Base-by-base conservation (phyloP, 108 stramenopile genomes). In the Skeletonema grethae region DNA sequence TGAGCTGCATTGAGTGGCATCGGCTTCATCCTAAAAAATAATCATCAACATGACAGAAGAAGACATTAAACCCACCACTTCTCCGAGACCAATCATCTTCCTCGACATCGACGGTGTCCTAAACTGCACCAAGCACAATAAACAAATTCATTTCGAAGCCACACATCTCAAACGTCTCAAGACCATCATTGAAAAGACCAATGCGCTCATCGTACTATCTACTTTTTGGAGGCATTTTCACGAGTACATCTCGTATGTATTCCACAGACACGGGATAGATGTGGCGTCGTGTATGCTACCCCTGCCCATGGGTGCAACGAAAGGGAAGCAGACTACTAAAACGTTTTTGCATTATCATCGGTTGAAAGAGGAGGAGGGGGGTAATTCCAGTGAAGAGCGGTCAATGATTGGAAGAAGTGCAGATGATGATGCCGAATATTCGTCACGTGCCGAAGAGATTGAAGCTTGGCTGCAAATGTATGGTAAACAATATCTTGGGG, bases 181-280 rank as follows among this genome's bases (percentile, higher is more conserved):
- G 50, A 28, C 4, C 41, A 80, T 80, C 35, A 39, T 73, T 11
- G 57, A 69, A 41, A 18, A n/a, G 55, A 73, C 79, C 32, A 41
- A 73, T 60, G 79, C 79, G 4, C 57, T 67, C 11, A 50, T 80
- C 25, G 79, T 80, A 12, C 32, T 73, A 30, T 64, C 79, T 7
- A 80, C 79, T 5, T 80, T 80, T 58, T 80, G 79, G 79, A 45
- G 78, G n/a, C 78, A 79, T 29, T 79, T 79, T 57, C 78, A 79
- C 39, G 72, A 73, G 22, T 80, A 80, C 45, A 80, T 80, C 9
- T 35, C 68, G 1, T 80, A 80, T 48, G 72, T 73, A 0, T 45
- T 80, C 1, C 72, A 80, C 65, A 31, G 79, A 18, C 72, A 80
- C 53, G 79, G 79, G 20, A 69, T 80, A 13, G 72, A 80, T 61